Evolutionary conservation across 2,329 filamentous ascomycete species (phyloP).

Genomic region (Arthrobotrys megalospora): DNA sequence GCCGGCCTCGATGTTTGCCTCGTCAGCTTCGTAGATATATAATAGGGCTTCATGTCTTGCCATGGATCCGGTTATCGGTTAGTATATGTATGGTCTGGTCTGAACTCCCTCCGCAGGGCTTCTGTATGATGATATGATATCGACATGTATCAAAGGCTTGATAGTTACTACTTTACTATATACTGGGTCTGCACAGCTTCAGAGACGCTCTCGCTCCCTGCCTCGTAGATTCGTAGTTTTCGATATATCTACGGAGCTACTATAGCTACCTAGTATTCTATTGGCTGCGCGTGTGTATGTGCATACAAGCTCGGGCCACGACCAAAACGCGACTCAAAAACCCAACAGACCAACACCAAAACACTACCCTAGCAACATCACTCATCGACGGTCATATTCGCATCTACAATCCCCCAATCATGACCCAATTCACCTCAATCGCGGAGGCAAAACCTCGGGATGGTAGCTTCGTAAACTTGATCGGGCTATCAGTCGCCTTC

Average conservation of each 20-base stretch:
- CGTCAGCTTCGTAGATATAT: no score
- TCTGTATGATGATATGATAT: neutral
- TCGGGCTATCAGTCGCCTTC: slow-evolving; percentile 38
- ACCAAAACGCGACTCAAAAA: slow-evolving; percentile 38
- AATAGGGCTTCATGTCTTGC: no score
- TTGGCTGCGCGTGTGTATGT: neutral
- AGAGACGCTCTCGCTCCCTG: no score
- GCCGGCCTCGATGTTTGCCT: no score
- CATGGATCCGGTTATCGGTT: no score
- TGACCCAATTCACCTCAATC: slow-evolving; percentile 23
- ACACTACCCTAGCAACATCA: slow-evolving; percentile 3
- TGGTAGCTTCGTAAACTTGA: slow-evolving; percentile 18
- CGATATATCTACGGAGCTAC: no score
- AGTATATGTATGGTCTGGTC: no score
- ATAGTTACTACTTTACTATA: no score
- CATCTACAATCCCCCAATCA: slow-evolving; percentile 23
- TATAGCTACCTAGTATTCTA: neutral
- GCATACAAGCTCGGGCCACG: neutral
- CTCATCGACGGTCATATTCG: neutral
- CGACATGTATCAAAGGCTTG: no score
- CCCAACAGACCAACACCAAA: slow-evolving; percentile 46
- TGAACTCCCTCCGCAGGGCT: neutral
- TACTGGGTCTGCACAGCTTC: no score
- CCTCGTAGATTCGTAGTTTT: no score
- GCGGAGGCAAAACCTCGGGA: slow-evolving; percentile 24